phyloP scores from a whole-genome alignment of 768 basidiomycete genomes.

The Lyophyllum decastes region DNA sequence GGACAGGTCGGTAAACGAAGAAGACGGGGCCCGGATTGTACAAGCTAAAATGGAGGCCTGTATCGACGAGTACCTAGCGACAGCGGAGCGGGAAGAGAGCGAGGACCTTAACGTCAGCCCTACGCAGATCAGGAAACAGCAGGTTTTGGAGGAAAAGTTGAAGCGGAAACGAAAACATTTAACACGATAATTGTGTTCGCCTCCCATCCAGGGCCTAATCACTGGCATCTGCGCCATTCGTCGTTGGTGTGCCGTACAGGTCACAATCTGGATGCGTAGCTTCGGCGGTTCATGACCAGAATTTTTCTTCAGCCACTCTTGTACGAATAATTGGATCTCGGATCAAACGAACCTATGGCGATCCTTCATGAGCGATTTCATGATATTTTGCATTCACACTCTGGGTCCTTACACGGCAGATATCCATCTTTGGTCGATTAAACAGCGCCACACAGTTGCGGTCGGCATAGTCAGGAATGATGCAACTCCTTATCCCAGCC shows the following conservation, averaged over 20 bases:
- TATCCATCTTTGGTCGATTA: background rate
- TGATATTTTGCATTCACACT: background rate
- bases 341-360: background rate
- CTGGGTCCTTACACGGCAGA: background rate
- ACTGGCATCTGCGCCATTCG: background rate
- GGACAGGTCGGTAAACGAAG: constrained; percentile 21
- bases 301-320: background rate
- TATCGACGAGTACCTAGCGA: constrained; percentile 55
- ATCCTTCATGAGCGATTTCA: background rate
- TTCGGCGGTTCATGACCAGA: too few species aligned
- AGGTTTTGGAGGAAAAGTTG: constrained; percentile 39
- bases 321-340: background rate
- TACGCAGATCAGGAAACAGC: constrained; percentile 71
- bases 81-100: constrained; percentile 47
- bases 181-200: constrained; percentile 17
- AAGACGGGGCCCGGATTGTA: constrained; percentile 34
- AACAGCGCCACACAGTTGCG: background rate
- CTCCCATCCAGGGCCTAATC: background rate
- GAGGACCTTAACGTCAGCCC: constrained; percentile 62
- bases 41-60: constrained; percentile 72
- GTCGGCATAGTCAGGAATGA: background rate
- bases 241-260: background rate
- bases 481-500: background rate
- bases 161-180: constrained; percentile 36
- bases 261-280: background rate